A percentile compares a stretch with the other conserved stretches of the same genome.
Evolutionary conservation across 106 monocot species (phyloP).

Genomic region (Allium fistulosum): DNA sequence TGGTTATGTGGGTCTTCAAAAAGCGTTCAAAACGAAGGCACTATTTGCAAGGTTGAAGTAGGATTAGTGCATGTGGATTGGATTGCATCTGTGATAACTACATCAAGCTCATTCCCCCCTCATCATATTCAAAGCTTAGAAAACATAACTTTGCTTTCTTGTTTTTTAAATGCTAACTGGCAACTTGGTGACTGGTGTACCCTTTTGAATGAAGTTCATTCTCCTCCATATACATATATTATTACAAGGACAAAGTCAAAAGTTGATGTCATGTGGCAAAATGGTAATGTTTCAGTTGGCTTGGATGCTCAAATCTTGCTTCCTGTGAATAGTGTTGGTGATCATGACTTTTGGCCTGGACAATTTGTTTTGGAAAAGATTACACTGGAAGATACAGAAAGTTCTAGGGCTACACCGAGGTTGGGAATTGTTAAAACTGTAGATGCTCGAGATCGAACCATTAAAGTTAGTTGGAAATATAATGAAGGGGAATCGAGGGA

Average conservation of each 20-base stretch:
- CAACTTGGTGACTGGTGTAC: conserved; percentile 92
- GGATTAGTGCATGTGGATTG: conserved; percentile 68
- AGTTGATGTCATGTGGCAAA: conserved; percentile 80
- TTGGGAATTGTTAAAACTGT: conserved; percentile 69
- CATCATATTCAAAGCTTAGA: conserved; percentile 48
- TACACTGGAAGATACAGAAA: conserved; percentile 29
- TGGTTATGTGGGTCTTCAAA: conserved; percentile 80
- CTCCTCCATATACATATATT: conserved; percentile 20
- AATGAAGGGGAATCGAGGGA: conserved; percentile 18
- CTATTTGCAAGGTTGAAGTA: conserved; percentile 50
- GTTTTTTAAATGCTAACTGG: conserved; percentile 72
- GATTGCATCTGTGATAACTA: conserved; percentile 56
- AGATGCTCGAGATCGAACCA: conserved; percentile 60
- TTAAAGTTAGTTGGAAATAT: conserved; percentile 64
- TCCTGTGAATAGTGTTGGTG: conserved; percentile 68
- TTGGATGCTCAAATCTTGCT: conserved; percentile 43
- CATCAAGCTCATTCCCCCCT: conserved; percentile 9
- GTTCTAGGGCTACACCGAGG: conserved; percentile 4
- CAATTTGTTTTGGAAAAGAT: conserved; percentile 74
- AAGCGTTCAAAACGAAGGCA: conserved; percentile 41
- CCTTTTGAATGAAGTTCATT: conserved; percentile 35
- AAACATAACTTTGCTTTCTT: conserved; percentile 59
- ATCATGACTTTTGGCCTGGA: conserved; percentile 90
- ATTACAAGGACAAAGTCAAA: conserved; percentile 65
- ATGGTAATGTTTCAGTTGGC: conserved; percentile 47